Conservation (phyloP, 2,329 filamentous ascomycete species). For the Fusarium oligoseptatum region DNA sequence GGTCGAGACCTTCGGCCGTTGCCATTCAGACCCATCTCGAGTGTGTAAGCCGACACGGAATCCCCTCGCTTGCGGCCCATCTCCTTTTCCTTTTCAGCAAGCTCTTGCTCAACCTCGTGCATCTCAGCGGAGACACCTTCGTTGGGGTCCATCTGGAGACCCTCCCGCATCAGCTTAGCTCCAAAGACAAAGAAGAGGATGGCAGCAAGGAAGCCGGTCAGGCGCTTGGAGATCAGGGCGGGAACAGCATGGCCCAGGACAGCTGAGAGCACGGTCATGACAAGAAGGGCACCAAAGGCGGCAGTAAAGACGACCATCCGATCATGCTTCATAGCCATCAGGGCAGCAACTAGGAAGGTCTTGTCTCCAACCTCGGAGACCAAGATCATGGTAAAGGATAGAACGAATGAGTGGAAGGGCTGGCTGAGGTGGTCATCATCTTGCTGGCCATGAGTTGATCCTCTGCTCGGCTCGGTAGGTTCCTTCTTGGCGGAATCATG, state of each 20-base stretch:
- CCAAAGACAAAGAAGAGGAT: conserved; percentile 92
- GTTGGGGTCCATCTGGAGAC: conserved; percentile 87
- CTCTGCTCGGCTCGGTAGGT: conserved; percentile 64
- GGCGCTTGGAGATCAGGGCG: conserved; percentile 86
- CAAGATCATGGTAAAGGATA: conserved; percentile 97
- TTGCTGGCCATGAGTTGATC: conserved; percentile 52
- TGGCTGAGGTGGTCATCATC: conserved; percentile 77
- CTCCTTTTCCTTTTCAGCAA: conserved; percentile 93
- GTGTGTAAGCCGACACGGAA: conserved; percentile 78
- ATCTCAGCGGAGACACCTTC: conserved; percentile 97
- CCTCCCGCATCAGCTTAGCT: conserved; percentile 85
- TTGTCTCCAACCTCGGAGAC: conserved; percentile 98
- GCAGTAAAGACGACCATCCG: conserved; percentile 93
- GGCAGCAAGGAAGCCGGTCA: conserved; percentile 90
- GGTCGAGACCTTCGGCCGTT: conserved; percentile 76
- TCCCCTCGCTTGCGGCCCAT: conserved; percentile 72
- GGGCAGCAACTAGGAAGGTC: conserved; percentile 94
- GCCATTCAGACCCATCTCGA: conserved; percentile 80
- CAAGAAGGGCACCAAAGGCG: conserved; percentile 89
- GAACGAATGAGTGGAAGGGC: conserved; percentile 87
- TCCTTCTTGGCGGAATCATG: conserved; percentile 76
- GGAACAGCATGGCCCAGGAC: conserved; percentile 93
- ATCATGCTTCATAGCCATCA: conserved; percentile 99
- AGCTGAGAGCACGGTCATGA: conserved; percentile 96
- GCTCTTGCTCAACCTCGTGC: conserved; percentile 94